Conservation (phyloP, 2,329 filamentous ascomycete genomes). For the Apiospora arundinis region DNA sequence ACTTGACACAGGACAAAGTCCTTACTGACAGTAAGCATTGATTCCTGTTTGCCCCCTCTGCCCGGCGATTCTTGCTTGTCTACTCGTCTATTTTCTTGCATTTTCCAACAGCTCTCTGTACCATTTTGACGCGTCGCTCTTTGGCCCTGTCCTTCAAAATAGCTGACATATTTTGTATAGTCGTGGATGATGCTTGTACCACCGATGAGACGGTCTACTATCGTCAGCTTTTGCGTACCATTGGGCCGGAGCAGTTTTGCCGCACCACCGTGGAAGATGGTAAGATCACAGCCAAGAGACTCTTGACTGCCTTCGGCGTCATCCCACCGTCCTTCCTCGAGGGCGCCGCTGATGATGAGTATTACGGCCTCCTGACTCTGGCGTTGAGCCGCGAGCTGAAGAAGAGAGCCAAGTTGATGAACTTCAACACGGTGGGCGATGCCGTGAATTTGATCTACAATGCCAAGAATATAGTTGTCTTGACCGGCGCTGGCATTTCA, state of each 20-base stretch:
- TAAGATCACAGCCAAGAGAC: conserved; percentile 77
- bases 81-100: conserved; percentile 1
- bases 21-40: conserved; percentile 38
- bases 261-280: conserved; percentile 72
- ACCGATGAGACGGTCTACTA: conserved; percentile 72
- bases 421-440: conserved; percentile 88
- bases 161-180: conserved; percentile 28
- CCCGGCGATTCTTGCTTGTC: too few relatives aligned
- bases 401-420: conserved; percentile 78
- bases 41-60: conserved; percentile 22
- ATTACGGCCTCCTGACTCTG: conserved; percentile 76
- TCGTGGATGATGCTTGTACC: conserved; percentile 33
- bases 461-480: conserved; percentile 84
- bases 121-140: not conserved
- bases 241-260: conserved; percentile 82
- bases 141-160: not conserved
- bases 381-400: conserved; percentile 81
- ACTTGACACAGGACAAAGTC: conserved; percentile 51
- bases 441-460: conserved; percentile 78
- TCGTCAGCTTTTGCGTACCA: conserved; percentile 72
- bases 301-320: conserved; percentile 86
- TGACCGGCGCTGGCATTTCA: conserved; percentile 95
- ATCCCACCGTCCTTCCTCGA: conserved; percentile 76
- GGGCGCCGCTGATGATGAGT: conserved; percentile 73
- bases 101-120: not conserved